phyloP scores from a whole-genome alignment of 2,329 filamentous ascomycete genomes.

The Ophiostoma tasmaniense region DNA sequence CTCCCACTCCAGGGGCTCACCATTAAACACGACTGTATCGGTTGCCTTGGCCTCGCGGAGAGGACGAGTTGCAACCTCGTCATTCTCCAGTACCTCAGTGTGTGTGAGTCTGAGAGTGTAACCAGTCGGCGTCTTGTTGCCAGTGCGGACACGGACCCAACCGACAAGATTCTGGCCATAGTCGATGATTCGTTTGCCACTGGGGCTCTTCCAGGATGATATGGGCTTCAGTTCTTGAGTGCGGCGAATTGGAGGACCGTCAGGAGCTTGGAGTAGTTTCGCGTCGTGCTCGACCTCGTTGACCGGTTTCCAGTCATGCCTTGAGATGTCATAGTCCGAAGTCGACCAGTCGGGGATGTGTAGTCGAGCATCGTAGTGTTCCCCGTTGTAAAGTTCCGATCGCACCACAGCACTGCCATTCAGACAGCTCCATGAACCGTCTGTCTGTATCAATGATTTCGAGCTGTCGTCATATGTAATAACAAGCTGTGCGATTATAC shows the following conservation, averaged over 20 bases:
- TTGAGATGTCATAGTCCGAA: neutral
- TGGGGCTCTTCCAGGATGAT: constrained; percentile 27
- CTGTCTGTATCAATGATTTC: neutral
- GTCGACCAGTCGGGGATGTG: neutral
- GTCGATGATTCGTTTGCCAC: constrained; percentile 42
- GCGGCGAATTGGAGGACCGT: neutral
- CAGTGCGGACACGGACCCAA: constrained; percentile 31
- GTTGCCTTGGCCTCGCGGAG: neutral
- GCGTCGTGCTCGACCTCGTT: neutral
- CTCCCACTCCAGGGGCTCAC: neutral
- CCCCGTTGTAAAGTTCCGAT: neutral
- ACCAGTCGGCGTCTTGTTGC: constrained; percentile 17
- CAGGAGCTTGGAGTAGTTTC: neutral
- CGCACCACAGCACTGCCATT: neutral
- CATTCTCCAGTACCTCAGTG: neutral
- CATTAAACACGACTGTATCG: neutral
- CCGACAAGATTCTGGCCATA: constrained; percentile 54
- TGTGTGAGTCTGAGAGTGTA: neutral
- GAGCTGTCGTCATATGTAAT: neutral
- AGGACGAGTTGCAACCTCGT: neutral
- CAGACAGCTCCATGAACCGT: neutral
- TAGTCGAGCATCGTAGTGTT: neutral
- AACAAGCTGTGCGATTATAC: constrained; percentile 27
- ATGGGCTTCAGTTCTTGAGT: neutral
- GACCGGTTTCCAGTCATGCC: neutral